These are phyloP conservation scores for Amesomyces nigricolor DNA, from an alignment of 2,329 filamentous ascomycete genomes.

Conservation along the genomic window DNA sequence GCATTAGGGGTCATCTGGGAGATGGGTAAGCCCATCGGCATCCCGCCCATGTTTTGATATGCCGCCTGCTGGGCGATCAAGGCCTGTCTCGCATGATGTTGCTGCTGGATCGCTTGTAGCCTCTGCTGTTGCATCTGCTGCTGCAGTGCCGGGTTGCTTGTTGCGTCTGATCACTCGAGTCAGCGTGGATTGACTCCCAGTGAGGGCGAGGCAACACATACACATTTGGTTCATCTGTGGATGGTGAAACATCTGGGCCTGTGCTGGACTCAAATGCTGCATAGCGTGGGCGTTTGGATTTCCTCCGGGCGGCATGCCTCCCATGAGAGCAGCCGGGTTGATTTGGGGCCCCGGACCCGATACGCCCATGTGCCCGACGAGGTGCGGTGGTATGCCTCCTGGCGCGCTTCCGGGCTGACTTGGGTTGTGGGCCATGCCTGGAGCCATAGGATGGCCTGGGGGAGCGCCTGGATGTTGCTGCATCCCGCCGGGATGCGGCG, in stretches of 20 bases:
- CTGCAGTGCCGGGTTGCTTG: constrained; percentile 32
- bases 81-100: constrained; percentile 45
- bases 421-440: constrained; percentile 60
- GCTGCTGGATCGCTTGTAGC: constrained; percentile 49
- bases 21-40: constrained; percentile 49
- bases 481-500: constrained; percentile 65
- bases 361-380: constrained; percentile 62
- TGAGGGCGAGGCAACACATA: constrained; percentile 28
- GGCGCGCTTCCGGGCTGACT: constrained; percentile 64
- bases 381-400: constrained; percentile 60
- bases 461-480: constrained; percentile 64
- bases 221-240: constrained; percentile 40
- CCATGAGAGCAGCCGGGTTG: constrained; percentile 69
- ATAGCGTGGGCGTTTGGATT: constrained; percentile 63
- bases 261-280: constrained; percentile 62
- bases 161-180: constrained; percentile 22
- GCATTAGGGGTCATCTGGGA: constrained; percentile 32
- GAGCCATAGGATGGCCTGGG: constrained; percentile 58
- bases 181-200: constrained; percentile 6
- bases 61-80: constrained; percentile 49
- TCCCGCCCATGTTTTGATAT: constrained; percentile 47
- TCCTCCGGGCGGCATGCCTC: constrained; percentile 64
- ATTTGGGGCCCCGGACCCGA: constrained; percentile 68
- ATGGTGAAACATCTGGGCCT: constrained; percentile 54
- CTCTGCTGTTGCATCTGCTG: constrained; percentile 51